Percentiles rank a stretch among this genome's conserved stretches.
phyloP scores from a whole-genome alignment of 768 basidiomycete species.

The Amanita pseudoporphyria region DNA sequence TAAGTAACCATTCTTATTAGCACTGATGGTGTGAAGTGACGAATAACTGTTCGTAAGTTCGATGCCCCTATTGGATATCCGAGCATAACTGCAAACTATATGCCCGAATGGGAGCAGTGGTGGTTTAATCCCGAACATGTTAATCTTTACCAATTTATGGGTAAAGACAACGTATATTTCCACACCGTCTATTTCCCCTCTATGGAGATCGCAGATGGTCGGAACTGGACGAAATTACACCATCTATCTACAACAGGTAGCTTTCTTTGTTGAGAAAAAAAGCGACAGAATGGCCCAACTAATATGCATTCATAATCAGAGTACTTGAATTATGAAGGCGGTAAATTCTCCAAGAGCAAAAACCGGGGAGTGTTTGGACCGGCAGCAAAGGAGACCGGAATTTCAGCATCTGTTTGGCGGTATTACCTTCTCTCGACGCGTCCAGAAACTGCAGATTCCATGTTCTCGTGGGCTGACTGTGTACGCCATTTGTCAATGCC shows the following conservation, averaged over 20 bases:
- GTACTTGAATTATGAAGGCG: conserved; percentile 96
- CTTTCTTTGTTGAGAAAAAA: conserved; percentile 11
- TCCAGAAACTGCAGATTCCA: conserved; percentile 89
- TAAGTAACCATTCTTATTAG: conserved; percentile 28
- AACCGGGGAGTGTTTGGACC: conserved; percentile 97
- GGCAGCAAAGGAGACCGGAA: conserved; percentile 86
- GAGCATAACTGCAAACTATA: conserved; percentile 95
- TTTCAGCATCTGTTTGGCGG: conserved; percentile 92
- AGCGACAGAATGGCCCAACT: neutral
- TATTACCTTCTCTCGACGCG: conserved; percentile 90
- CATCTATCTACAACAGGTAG: conserved; percentile 92
- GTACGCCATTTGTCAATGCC: conserved; percentile 31
- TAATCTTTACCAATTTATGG: conserved; percentile 97
- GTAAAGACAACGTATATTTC: conserved; percentile 99
- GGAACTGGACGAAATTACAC: conserved; percentile 89
- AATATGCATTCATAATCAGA: conserved; percentile 35
- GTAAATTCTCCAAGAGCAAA: conserved; percentile 97
- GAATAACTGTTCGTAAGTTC: conserved; percentile 47
- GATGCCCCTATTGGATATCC: conserved; percentile 96
- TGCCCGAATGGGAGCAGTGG: conserved; percentile 92
- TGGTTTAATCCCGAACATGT: conserved; percentile 92
- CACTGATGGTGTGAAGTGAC: neutral
- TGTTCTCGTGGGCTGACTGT: conserved; percentile 96
- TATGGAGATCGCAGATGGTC: conserved; percentile 79
- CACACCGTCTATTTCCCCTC: conserved; percentile 95